phyloP scores from a whole-genome alignment of 1,284 basidiomycete species.

The Cryptococcus floricola region DNA sequence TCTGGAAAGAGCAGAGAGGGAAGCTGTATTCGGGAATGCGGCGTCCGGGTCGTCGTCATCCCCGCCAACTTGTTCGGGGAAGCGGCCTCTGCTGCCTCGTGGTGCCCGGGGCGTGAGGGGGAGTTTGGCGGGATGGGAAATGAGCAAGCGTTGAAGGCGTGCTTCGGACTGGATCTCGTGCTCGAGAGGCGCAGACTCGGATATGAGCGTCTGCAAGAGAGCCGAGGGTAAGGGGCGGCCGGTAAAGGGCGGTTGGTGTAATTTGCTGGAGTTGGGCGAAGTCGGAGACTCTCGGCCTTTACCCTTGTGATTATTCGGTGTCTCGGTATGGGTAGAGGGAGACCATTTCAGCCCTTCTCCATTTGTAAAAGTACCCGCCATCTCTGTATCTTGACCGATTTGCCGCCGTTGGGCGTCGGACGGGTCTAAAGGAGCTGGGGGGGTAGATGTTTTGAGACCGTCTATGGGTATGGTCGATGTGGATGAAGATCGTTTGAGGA shows the following conservation, averaged over 20 bases:
- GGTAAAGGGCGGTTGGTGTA: conserved; percentile 13
- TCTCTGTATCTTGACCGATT: conserved; percentile 20
- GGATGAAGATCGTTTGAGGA: conserved; percentile 24
- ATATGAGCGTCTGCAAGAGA: conserved; percentile 43
- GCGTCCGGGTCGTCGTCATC: conserved; percentile 43
- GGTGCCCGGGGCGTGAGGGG: conserved; percentile 41
- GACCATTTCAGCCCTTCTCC: neutral
- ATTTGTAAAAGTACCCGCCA: neutral
- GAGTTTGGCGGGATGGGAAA: conserved; percentile 37
- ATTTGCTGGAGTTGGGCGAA: conserved; percentile 9
- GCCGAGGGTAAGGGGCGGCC: conserved; percentile 34
- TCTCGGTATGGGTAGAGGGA: neutral
- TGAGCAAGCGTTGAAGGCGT: conserved; percentile 35
- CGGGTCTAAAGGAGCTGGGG: conserved; percentile 15
- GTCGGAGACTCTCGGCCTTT: conserved; percentile 25
- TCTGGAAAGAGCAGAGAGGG: neutral
- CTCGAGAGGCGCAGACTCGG: conserved; percentile 39
- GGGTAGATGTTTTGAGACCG: conserved; percentile 32
- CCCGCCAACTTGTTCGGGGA: conserved; percentile 45
- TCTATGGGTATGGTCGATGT: conserved; percentile 35
- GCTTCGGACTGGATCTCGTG: conserved; percentile 49
- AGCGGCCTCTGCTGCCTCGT: conserved; percentile 35
- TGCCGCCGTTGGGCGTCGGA: neutral
- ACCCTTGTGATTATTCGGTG: conserved; percentile 20
- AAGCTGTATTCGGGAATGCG: neutral